Conservation (phyloP, 106 monocot species). For the Dendrobium nobile region DNA sequence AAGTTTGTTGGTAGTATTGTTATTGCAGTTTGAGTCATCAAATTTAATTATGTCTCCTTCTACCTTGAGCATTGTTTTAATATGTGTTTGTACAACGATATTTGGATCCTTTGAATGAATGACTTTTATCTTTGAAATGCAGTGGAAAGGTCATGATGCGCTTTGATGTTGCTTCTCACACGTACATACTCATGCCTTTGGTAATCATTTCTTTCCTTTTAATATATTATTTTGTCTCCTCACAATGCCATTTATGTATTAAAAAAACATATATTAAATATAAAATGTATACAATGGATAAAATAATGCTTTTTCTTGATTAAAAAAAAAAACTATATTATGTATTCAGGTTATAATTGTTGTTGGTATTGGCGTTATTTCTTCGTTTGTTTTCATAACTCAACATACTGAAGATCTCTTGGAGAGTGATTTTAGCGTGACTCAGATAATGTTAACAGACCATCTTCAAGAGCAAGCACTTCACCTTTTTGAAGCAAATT, state of each 20-base stretch:
- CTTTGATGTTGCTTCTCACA: neutral
- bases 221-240: neutral
- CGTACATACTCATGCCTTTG: neutral
- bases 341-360: slow-evolving; percentile 8
- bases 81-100: neutral
- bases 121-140: slow-evolving; percentile 4
- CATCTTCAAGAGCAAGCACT: neutral
- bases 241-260: neutral
- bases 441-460: neutral
- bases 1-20: neutral
- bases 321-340: neutral
- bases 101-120: neutral
- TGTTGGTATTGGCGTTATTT: neutral
- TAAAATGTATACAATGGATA: neutral
- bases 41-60: neutral
- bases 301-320: neutral
- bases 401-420: slow-evolving; percentile 1
- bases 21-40: neutral
- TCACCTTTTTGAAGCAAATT: slow-evolving; percentile 1
- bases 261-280: neutral
- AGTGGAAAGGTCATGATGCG: neutral
- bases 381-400: neutral
- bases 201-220: neutral
- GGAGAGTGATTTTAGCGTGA: neutral
- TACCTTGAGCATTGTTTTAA: neutral